Evolutionary conservation across 768 basidiomycete species (phyloP), one percentile per base, ranked within the genome.

Genomic region (Boletus fagicola): DNA sequence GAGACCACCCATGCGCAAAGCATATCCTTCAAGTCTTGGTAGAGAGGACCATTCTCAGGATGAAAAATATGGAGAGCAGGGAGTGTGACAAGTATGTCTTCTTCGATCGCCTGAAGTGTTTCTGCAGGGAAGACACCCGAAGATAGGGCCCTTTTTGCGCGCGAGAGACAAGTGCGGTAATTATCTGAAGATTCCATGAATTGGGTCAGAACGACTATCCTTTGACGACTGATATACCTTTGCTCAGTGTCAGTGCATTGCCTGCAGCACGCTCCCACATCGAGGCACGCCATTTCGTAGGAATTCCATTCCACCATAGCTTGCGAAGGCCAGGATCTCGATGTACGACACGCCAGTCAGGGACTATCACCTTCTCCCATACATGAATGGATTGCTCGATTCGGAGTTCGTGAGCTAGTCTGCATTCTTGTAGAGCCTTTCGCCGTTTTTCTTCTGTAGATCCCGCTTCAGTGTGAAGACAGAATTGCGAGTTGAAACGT

Each of bases 231-330:
- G 54, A 43, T 60, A 30, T 74, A 86, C 90, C 90, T 86, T 89
- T 94, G 71, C 84, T 86, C 52, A 96, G 72, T 16, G 91, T 85
- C 44, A 96, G 76, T 26, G 83, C 76, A 67, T 96, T 96, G 9
- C 94, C 94, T 16, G 88, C 83, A n/a, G 88, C 91, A 51, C 79
- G 80, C 68, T 90, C 84, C 94, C 94, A 96, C 78, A 95, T 80
- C 1, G 79, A 69, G 4, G 89, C 87, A 33, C 94, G 82, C 53
- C 92, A 72, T 66, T 90, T 89, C 0, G 88, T 81, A 3, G 94
- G 94, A 62, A 94, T 90, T 4, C 94, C 94, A 31, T 78, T 78
- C 92, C 92, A 93, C 94, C 93, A 96, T 10, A 94, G 66, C 66
- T 79, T 83, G 33, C 87, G 82, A 51, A 94, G 74, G 11, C 72